phyloP scores from a whole-genome alignment of 192 early-diverging fungal species.

The Ramicandelaber brevisporus region DNA sequence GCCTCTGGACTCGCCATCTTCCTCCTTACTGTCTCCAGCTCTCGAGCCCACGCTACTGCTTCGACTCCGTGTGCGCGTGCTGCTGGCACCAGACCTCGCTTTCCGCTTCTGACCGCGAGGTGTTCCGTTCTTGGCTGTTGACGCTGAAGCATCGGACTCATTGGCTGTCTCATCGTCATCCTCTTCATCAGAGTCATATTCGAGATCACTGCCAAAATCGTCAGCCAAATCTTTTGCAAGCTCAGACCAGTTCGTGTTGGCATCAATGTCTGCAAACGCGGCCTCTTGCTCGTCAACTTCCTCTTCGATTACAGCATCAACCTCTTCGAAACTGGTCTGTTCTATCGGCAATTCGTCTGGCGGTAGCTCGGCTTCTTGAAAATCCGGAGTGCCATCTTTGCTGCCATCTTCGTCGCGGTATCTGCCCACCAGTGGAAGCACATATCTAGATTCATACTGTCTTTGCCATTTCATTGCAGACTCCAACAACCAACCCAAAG shows the following conservation, averaged over 20 bases:
- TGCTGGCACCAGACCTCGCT: too few relatives aligned
- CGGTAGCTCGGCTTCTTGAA: conserved; percentile 1
- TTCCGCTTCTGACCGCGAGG: too few relatives aligned
- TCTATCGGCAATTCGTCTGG: conserved; percentile 3
- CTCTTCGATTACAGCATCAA: conserved; percentile 18
- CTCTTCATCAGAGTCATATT: conserved; percentile 22
- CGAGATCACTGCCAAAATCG: conserved; percentile 23
- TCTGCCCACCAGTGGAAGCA: conserved; percentile 5
- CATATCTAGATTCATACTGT: conserved; percentile 37
- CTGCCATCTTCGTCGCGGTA: conserved; percentile 2
- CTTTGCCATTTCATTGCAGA: conserved; percentile 41
- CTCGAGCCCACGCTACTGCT: too few relatives aligned
- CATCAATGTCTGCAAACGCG: conserved; percentile 17
- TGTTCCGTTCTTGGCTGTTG: too few relatives aligned
- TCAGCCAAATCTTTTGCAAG: conserved; percentile 24
- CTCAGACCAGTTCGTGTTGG: conserved; percentile 20
- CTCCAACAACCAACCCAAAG: conserved; percentile 31
- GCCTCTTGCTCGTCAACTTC: conserved; percentile 19
- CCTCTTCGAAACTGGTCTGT: conserved; percentile 14
- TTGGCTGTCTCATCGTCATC: too few relatives aligned
- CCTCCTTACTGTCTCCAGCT: too few relatives aligned
- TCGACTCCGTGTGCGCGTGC: too few relatives aligned
- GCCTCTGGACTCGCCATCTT: too few relatives aligned
- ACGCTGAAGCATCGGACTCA: too few relatives aligned
- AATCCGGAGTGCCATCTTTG: background rate